Evolutionary conservation across 352 stramenopile genomes (phyloP), one percentile per base, ranked within the genome.

Genomic region (Globisporangium ultimum): DNA sequence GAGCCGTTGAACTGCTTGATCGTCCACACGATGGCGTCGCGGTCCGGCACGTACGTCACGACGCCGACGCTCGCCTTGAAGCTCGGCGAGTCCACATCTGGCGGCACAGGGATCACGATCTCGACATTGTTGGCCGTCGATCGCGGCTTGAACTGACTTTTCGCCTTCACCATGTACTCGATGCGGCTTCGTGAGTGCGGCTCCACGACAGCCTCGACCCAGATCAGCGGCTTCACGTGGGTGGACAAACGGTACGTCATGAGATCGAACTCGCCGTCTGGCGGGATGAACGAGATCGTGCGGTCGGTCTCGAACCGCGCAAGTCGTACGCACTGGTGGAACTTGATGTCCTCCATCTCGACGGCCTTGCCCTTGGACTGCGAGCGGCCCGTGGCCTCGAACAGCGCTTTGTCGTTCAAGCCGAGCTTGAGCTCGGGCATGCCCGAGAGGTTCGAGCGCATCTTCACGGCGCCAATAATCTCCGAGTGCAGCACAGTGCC

Each of bases 291-390:
- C 36, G 91, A 98, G 60, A 99, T 99, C 28, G 98, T 99, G 24
- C 97, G 88, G 74, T 99, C 97, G 56, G 98, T 98, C 72, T 99
- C 97, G 59, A 99, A 99, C 55, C 96, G 85, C n/a, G 97, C 96
- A 14, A 99, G 87, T 14, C 97, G 87, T 38, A 99, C 98, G 63
- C 98, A 95, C 71, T 99, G 97, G 80, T 99, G 97, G 73, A 99
- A 99, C 76, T 99, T 99, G 59, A 99, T 99, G 74, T 99, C 98
- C 70, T 99, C 97, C 73, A 99, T 92, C 70, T 99, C 97, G 0
- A 99, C 95, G 12, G 94, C 90, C 72, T 99, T 99, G 63, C 93
- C 95, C 58, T 95, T 96, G 48, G 76, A 76, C 10, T 82, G 81
- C 14, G 76, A 64, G 6, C 96, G 68, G 3, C 97, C 97, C 3